Conservation (phyloP, 2,329 filamentous ascomycete genomes). For the Lecanosticta acicola region DNA sequence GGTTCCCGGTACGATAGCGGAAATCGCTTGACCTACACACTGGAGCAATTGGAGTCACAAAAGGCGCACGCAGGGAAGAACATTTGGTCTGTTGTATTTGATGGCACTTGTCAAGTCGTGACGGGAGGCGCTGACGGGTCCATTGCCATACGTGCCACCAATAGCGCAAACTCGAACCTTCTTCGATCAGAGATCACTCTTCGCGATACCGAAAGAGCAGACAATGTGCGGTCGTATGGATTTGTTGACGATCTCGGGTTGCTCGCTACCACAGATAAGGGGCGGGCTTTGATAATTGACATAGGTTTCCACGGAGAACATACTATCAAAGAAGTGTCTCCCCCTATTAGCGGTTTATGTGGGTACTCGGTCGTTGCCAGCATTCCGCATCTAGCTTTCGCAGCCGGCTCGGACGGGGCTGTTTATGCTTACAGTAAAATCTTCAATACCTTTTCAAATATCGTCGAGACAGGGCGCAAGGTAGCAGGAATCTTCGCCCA, state of each 20-base stretch:
- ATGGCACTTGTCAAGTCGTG: conserved; percentile 33
- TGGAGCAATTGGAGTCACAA: conserved; percentile 53
- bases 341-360: conserved; percentile 33
- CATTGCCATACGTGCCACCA: conserved; percentile 32
- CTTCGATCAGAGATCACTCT: background rate
- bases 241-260: conserved; percentile 53
- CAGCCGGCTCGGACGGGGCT: conserved; percentile 43
- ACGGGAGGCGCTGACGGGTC: conserved; percentile 83
- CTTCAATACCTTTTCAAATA: conserved; percentile 16
- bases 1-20: background rate
- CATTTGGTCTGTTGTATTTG: conserved; percentile 66
- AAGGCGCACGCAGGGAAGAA: conserved; percentile 79
- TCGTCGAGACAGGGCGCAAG: conserved; percentile 34
- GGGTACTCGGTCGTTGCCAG: conserved; percentile 46
- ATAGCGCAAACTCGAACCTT: background rate
- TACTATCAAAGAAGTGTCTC: background rate
- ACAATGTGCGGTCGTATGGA: conserved; percentile 57
- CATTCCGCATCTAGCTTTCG: conserved; percentile 38
- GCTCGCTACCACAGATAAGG: conserved; percentile 54
- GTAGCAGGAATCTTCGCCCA: conserved; percentile 37
- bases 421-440: conserved; percentile 36
- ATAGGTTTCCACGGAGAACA: background rate
- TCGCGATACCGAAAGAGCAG: conserved; percentile 16
- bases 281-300: conserved; percentile 48
- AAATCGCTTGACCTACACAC: conserved; percentile 20